Base-by-base conservation (phyloP, 495 filamentous ascomycete species). In the Hypoxylon trugodes region DNA sequence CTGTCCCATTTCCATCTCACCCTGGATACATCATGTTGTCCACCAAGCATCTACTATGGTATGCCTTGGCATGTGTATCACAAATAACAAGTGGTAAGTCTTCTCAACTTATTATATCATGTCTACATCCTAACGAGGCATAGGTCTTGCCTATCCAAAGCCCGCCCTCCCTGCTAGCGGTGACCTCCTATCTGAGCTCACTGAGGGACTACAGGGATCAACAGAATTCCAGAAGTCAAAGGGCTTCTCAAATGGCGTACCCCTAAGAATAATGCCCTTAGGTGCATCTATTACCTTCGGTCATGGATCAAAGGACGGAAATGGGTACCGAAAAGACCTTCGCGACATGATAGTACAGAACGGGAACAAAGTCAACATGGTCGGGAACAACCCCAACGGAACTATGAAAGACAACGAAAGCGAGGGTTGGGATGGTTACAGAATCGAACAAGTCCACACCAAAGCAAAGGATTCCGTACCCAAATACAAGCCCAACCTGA, bases 251-350 rank as follows among this genome's bases (percentile, higher is more conserved):
- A 37, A 61, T 8, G 46, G 57, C 19, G 5, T 61, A 12, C 30
- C 56, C 1, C 69, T 84, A 4, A 72, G 80, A 0, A 70, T 84
- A 12, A 61, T 84, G 65, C 78, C 81, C 1, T 69, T 86, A 0
- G 81, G 83, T 0, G 82, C 79, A 2, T 84, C 81, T 3, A 81
- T 85, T 52, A 82, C 79, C 1, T 65, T 59, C 19, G 83, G 83
- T 0, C 76, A 73, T 18, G 56, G 46, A 1, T 80, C 77, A 0
- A 59, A 51, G 0, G 74, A 78, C 59, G 59, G 65, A 3, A 83
- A 83, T 65, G 82, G 82, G 13, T 75, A 64, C 56, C 60, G 69
- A 25, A 68, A 77, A 42, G 43, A 54, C 41, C 70, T 83, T 1
- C 72, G 81, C 6, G 58, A 62, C 48, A 16, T 24, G 16, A 13